Evolutionary conservation across 2,329 filamentous ascomycete species (phyloP).

Genomic region (Aspergillus hortae): DNA sequence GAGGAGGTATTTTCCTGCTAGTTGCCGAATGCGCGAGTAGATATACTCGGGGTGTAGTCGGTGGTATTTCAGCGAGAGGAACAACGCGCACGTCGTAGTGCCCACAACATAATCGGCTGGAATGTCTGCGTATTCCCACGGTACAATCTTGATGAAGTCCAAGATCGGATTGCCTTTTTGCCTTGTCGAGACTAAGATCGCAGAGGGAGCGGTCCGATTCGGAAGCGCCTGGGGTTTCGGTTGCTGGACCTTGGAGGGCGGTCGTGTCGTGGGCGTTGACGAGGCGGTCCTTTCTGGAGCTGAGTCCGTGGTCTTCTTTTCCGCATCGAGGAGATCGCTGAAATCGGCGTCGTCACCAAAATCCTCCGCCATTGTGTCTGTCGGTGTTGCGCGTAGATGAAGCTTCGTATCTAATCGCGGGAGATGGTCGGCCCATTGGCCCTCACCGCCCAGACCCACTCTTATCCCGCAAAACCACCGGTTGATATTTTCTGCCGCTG

Average conservation of each 20-base stretch:
- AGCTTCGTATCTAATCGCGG: neutral
- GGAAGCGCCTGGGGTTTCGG: constrained; percentile 84
- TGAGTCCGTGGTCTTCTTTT: constrained; percentile 36
- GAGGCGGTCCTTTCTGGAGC: constrained; percentile 50
- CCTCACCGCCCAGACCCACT: constrained; percentile 23
- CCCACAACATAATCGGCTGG: constrained; percentile 89
- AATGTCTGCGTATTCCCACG: constrained; percentile 98
- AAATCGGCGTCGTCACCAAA: constrained; percentile 42
- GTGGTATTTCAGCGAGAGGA: constrained; percentile 94
- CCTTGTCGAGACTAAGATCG: constrained; percentile 83
- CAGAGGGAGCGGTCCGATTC: constrained; percentile 62
- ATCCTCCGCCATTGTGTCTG: neutral
- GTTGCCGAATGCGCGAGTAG: constrained; percentile 81
- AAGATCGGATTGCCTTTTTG: constrained; percentile 95
- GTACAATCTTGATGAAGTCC: constrained; percentile 71
- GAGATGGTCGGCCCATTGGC: neutral
- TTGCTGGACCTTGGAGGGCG: constrained; percentile 64
- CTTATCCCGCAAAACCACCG: constrained; percentile 9
- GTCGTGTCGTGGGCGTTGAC: constrained; percentile 25
- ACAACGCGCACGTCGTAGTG: constrained; percentile 81
- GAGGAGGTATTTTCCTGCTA: constrained; percentile 82
- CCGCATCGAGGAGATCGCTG: constrained; percentile 32
- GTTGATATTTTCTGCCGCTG: constrained; percentile 32
- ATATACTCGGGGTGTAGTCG: constrained; percentile 97
- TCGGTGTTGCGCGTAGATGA: neutral